phyloP scores from a whole-genome alignment of 2,329 filamentous ascomycete genomes.

The Juglanconis oblonga region DNA sequence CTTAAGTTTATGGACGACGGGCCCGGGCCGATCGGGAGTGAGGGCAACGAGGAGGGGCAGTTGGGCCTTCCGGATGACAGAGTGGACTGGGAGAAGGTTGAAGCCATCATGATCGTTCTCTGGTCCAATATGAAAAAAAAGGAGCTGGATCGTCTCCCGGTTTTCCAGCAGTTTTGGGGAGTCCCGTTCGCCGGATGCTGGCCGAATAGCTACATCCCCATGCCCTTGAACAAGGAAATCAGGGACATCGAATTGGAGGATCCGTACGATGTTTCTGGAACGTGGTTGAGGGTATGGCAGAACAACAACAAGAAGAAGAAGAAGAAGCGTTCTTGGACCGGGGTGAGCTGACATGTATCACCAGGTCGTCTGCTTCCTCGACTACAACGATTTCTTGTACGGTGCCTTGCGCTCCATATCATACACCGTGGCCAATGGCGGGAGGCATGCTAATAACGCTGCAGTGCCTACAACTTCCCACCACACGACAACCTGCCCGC shows the following conservation, averaged over 20 bases:
- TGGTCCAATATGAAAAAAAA: conserved; percentile 58
- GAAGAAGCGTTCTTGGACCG: not conserved
- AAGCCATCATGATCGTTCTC: conserved; percentile 69
- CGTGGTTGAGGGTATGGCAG: conserved; percentile 62
- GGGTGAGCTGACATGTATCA: not conserved
- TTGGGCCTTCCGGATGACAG: conserved; percentile 27
- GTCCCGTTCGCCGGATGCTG: conserved; percentile 55
- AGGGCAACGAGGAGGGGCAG: not conserved
- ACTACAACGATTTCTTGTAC: conserved; percentile 67
- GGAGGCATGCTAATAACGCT: not conserved
- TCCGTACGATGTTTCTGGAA: conserved; percentile 69
- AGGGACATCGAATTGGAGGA: conserved; percentile 53
- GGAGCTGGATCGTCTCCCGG: conserved; percentile 38
- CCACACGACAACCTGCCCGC: conserved; percentile 35
- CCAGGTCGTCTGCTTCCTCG: conserved; percentile 49
- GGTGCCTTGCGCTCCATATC: too few species aligned
- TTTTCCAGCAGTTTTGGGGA: conserved; percentile 53
- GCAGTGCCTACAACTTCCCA: conserved; percentile 67
- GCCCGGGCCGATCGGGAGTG: conserved; percentile 24
- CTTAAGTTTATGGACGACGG: conserved; percentile 58
- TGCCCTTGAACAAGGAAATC: conserved; percentile 32
- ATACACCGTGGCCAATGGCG: too few species aligned
- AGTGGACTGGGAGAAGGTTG: conserved; percentile 79
- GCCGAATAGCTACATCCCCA: conserved; percentile 44
- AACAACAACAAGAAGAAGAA: not conserved